Base-by-base conservation (phyloP, 2,329 filamentous ascomycete genomes). In the Talaromyces verruculosus region DNA sequence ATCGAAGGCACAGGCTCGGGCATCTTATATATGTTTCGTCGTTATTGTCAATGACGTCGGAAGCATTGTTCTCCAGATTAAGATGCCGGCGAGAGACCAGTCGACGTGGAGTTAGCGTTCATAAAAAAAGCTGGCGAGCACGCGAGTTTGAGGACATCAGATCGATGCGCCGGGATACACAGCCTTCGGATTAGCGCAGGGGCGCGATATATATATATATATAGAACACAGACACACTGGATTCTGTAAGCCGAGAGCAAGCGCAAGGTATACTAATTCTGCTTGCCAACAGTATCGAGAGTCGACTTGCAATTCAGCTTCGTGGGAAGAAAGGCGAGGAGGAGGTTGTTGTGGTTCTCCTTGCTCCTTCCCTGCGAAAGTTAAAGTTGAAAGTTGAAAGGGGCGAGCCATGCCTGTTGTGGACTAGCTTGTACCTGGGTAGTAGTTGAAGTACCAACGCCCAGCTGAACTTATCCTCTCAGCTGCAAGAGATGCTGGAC, bases 1-100 rank as follows among this genome's bases (percentile, higher is more conserved):
- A 75, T 66, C 4, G 69, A 69, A 65, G 74, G 66, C 53, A 67
- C 65, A 63, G 72, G 69, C 65, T 74, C 72, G 64, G 73, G 69
- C 69, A 72, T 72, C 19, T 67, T 69, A 67, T 55, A 55, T 63
- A 43, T 39, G 11, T 35, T 28, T 63, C 28, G 22, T 43, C 61
- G 39, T 33, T 17, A 28, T 39, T 25, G 15, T 19, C 6, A 30
- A 30, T 8, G 11, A 33, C 6, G 17, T 33, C 15, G 2, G 37
- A 30, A 11, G 25, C 61, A 63, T 63, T 25, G 35, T 51, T 49
- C 39, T 7, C 47, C 35, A 39, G 35, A 55, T 30, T 22, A 5
- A 22, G 49, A 39, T 17, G 17, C 28, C 33, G 35, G 35, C 17
- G 35, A 37, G 7, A 51, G 37, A 55, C 43, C 35, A 17, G 15